Conservation (phyloP, 306 rosid species). For the Vicia sativa region DNA sequence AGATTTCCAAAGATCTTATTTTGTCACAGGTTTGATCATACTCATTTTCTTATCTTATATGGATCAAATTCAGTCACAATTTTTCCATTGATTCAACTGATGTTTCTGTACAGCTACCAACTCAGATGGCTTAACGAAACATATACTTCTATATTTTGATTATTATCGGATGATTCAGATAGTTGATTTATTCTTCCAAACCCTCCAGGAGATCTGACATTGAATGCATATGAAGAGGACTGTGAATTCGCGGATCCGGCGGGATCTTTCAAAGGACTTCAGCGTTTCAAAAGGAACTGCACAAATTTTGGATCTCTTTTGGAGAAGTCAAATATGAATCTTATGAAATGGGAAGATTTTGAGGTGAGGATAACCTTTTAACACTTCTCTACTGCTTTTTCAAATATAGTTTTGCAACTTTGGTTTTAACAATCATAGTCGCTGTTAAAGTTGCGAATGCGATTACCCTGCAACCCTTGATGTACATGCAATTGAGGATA, state of each 20-base stretch:
- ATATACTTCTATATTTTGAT: background rate
- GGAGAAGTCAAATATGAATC: constrained; percentile 81
- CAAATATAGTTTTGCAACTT: constrained; percentile 7
- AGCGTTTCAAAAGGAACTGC: constrained; percentile 91
- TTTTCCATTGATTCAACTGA: background rate
- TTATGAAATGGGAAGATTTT: constrained; percentile 89
- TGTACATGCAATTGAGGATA: background rate
- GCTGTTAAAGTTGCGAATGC: background rate
- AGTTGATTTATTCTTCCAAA: constrained; percentile 11
- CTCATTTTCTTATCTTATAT: constrained; percentile 13
- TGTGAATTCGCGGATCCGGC: constrained; percentile 98
- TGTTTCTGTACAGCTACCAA: too few relatives aligned
- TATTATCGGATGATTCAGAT: constrained; percentile 19
- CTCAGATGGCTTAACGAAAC: too few relatives aligned
- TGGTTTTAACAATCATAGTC: background rate
- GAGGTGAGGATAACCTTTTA: constrained; percentile 51
- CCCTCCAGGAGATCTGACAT: constrained; percentile 74
- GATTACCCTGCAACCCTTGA: background rate
- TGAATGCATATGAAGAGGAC: constrained; percentile 83
- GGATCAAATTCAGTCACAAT: background rate
- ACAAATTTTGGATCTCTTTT: constrained; percentile 89
- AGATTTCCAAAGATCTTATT: constrained; percentile 46
- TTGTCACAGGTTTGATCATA: constrained; percentile 45
- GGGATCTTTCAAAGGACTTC: constrained; percentile 90
- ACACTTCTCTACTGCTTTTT: constrained; percentile 11